Evolutionary conservation across 1,284 basidiomycete species (phyloP).

Genomic region (Gomphus bonarii): DNA sequence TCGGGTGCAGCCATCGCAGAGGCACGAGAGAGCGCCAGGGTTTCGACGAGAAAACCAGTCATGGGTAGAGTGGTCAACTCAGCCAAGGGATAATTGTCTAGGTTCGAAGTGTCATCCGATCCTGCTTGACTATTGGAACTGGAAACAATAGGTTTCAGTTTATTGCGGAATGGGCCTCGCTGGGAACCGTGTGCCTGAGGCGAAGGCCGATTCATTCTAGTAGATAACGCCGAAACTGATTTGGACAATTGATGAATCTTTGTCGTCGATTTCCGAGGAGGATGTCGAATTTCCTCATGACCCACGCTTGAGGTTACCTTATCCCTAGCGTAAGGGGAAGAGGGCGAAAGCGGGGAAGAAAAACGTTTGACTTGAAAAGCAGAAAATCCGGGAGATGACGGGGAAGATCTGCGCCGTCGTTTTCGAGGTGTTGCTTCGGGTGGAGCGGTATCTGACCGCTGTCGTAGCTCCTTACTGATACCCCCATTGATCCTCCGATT

Average conservation of each 20-base stretch:
- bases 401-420: slow-evolving; percentile 4
- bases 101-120: neutral
- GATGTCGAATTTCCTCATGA: neutral
- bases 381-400: slow-evolving; percentile 1
- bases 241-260: neutral
- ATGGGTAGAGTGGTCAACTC: slow-evolving; percentile 18
- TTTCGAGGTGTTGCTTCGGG: slow-evolving; percentile 7
- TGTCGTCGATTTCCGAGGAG: neutral
- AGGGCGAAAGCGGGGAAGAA: neutral
- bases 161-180: neutral
- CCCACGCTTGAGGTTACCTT: neutral
- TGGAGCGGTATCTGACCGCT: slow-evolving; percentile 7
- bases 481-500: neutral
- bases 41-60: slow-evolving; percentile 58
- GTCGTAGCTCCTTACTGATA: neutral
- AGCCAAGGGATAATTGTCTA: neutral
- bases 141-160: neutral
- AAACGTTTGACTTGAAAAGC: neutral
- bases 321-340: neutral
- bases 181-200: neutral
- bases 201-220: neutral
- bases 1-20: slow-evolving; percentile 49
- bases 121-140: neutral
- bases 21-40: slow-evolving; percentile 60
- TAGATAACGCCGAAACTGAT: neutral